phyloP scores from a whole-genome alignment of 208 protist species.

The Acanthamoeba healyi region DNA sequence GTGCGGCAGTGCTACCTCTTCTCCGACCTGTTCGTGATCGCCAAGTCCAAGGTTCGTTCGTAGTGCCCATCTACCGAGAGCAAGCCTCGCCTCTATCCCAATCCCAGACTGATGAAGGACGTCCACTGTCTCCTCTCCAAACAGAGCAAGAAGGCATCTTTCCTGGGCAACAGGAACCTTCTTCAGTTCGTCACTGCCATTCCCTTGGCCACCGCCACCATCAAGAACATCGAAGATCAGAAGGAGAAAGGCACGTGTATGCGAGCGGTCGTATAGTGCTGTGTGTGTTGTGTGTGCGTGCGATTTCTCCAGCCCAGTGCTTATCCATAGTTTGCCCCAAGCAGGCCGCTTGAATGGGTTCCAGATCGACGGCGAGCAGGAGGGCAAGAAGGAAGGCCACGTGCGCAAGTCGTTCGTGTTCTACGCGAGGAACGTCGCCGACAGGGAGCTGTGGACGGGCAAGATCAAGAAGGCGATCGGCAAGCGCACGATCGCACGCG shows the following conservation, averaged over 20 bases:
- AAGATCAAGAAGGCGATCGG: constrained; percentile 32
- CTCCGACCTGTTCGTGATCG: constrained; percentile 46
- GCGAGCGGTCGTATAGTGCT: too few relatives aligned
- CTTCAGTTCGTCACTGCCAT: constrained; percentile 34
- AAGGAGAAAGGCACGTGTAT: not conserved
- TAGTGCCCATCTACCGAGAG: not conserved
- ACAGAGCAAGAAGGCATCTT: constrained; percentile 46
- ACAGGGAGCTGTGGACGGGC: constrained; percentile 45
- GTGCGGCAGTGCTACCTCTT: constrained; percentile 59
- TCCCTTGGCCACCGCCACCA: not conserved
- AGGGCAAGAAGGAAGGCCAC: not conserved
- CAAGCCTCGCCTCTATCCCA: too few relatives aligned
- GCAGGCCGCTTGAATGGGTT: constrained; percentile 26
- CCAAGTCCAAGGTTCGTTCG: constrained; percentile 12
- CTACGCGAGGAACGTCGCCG: not conserved
- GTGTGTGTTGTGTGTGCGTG: too few relatives aligned
- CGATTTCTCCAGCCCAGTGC: too few relatives aligned
- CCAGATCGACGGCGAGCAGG: constrained; percentile 18
- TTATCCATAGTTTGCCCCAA: too few relatives aligned
- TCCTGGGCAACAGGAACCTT: constrained; percentile 21
- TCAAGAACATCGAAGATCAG: constrained; percentile 26
- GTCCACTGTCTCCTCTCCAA: not conserved
- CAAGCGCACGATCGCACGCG: constrained; percentile 7
- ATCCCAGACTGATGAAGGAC: too few relatives aligned
- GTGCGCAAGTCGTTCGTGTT: constrained; percentile 31